Percentiles rank a stretch among this genome's conserved stretches.
Conservation (phyloP, 2,329 filamentous ascomycete genomes). For the Mycosphaerella sp. region DNA sequence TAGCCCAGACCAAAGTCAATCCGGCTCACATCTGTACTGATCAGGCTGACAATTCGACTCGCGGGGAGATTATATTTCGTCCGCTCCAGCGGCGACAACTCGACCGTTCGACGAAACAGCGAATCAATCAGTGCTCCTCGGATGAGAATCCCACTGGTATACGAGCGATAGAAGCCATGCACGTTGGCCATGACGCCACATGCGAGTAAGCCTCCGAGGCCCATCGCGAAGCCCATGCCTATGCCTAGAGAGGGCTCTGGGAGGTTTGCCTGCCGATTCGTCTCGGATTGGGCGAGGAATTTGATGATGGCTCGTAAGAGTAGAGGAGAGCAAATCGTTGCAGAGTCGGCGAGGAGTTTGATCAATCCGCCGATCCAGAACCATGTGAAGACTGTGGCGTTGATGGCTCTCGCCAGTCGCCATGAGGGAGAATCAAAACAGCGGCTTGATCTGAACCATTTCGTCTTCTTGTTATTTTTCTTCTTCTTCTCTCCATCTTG, state of each 20-base stretch:
- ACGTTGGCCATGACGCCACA: conserved; percentile 7
- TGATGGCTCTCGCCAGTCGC: conserved; percentile 3
- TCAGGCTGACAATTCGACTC: conserved; percentile 4
- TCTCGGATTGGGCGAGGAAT: conserved; percentile 1
- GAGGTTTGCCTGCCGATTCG: background rate
- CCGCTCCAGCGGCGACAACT: background rate
- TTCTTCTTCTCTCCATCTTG: background rate
- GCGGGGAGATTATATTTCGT: background rate
- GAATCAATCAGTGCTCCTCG: conserved; percentile 3
- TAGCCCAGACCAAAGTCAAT: conserved; percentile 7
- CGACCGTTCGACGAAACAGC: conserved; percentile 5
- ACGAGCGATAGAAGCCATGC: conserved; percentile 5
- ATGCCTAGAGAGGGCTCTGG: background rate
- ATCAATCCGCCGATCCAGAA: conserved; percentile 8
- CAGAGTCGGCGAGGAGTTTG: conserved; percentile 4
- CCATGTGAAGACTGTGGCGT: conserved; percentile 3
- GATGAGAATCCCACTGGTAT: conserved; percentile 4
- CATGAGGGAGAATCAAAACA: background rate
- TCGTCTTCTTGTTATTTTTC: background rate
- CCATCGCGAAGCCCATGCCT: background rate
- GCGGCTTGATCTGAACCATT: background rate
- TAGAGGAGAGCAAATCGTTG: conserved; percentile 3
- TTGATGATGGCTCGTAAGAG: conserved; percentile 4
- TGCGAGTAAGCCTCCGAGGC: background rate
- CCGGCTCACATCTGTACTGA: conserved; percentile 6